phyloP scores from a whole-genome alignment of 345 rosid species.

The Populus simonii region DNA sequence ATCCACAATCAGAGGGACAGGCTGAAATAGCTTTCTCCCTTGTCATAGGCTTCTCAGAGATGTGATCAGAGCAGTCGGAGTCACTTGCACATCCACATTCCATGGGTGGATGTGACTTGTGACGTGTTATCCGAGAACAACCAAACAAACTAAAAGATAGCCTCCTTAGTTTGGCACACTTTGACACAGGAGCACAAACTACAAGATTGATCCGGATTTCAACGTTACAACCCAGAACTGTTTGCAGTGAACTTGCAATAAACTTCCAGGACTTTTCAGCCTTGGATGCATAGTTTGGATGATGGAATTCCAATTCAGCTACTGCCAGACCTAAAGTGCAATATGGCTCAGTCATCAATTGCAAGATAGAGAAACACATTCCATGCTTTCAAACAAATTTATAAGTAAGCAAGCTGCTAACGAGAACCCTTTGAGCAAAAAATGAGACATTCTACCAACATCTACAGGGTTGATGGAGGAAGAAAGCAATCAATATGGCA shows the following conservation, averaged over 20 bases:
- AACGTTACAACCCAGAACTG: constrained; percentile 73
- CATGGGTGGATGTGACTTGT: constrained; percentile 38
- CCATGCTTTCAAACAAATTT: background rate
- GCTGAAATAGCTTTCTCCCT: constrained; percentile 27
- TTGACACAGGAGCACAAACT: constrained; percentile 43
- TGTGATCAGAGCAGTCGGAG: constrained; percentile 41
- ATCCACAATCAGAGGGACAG: constrained; percentile 35
- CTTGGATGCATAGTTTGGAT: constrained; percentile 51
- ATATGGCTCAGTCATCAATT: constrained; percentile 6
- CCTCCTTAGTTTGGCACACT: constrained; percentile 48
- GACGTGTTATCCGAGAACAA: constrained; percentile 66
- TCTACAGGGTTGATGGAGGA: background rate
- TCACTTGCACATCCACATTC: constrained; percentile 37
- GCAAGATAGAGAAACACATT: background rate
- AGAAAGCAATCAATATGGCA: background rate
- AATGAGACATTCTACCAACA: background rate
- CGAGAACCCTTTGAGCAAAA: background rate
- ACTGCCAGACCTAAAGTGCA: constrained; percentile 61
- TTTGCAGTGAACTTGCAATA: constrained; percentile 82
- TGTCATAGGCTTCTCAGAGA: constrained; percentile 46
- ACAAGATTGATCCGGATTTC: constrained; percentile 75
- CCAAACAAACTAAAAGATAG: constrained; percentile 61
- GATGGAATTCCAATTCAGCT: constrained; percentile 69
- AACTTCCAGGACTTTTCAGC: constrained; percentile 95
- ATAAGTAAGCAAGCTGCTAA: background rate